Evolutionary conservation across 306 rosid genomes (phyloP).

Genomic region (Dalbergia oliveri): DNA sequence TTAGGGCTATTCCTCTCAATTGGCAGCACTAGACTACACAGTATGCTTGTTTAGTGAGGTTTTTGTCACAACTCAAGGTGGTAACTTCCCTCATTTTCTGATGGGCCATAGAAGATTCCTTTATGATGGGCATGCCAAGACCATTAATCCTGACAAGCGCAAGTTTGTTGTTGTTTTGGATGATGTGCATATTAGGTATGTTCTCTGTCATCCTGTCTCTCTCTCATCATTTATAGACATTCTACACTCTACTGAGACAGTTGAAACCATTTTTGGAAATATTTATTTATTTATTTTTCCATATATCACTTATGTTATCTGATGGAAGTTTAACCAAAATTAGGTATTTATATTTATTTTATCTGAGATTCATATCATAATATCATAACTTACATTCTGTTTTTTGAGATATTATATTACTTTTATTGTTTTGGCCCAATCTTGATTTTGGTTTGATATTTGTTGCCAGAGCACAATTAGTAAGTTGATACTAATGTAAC

Average conservation of each 20-base stretch:
- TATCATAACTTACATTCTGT: slow-evolving; percentile 15
- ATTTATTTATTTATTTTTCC: slow-evolving; percentile 8
- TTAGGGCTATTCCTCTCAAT: slow-evolving; percentile 91
- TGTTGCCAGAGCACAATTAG: not conserved
- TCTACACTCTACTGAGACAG: slow-evolving; percentile 37
- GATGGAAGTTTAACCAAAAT: slow-evolving; percentile 19
- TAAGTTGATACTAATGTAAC: slow-evolving; percentile 6
- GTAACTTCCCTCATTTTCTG: slow-evolving; percentile 95
- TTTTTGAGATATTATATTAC: slow-evolving; percentile 29
- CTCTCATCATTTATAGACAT: slow-evolving; percentile 21
- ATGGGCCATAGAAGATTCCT: slow-evolving; percentile 97
- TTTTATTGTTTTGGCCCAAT: not conserved
- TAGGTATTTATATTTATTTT: slow-evolving; percentile 6
- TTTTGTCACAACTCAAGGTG: slow-evolving; percentile 99
- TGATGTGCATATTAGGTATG: slow-evolving; percentile 68
- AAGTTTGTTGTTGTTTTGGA: slow-evolving; percentile 83
- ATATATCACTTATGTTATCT: not conserved
- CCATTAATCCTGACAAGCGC: slow-evolving; percentile 92
- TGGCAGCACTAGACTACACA: slow-evolving; percentile 94
- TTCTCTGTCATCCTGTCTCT: not conserved
- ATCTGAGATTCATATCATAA: slow-evolving; percentile 22
- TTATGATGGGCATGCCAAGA: slow-evolving; percentile 85
- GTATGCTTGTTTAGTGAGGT: slow-evolving; percentile 90
- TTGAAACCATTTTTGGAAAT: slow-evolving; percentile 8
- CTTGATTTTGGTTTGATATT: not conserved